Conservation (phyloP, 2,329 filamentous ascomycete genomes). For the Coniella lustricola region DNA sequence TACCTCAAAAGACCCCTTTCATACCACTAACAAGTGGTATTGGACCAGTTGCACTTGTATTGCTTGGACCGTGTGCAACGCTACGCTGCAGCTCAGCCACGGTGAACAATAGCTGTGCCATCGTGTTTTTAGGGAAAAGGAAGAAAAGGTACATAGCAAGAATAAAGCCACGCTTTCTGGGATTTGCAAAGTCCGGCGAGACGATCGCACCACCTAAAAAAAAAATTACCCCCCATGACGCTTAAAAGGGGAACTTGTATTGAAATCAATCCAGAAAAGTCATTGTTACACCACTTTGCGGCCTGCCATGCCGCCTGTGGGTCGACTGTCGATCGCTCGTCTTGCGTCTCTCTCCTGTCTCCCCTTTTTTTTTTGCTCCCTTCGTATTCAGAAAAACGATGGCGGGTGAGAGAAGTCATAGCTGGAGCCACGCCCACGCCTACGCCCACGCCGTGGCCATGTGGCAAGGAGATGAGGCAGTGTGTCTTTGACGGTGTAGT, state of each 20-base stretch:
- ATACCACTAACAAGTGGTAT: not conserved
- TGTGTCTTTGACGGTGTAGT: too few species aligned
- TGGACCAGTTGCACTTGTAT: not conserved
- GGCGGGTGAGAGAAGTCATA: not conserved
- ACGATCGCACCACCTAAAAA: too few species aligned
- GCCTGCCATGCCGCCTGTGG: not conserved
- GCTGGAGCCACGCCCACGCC: not conserved
- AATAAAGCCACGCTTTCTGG: too few species aligned
- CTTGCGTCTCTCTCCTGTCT: too few species aligned
- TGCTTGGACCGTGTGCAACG: not conserved
- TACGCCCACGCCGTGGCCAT: not conserved
- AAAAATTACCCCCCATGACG: too few species aligned
- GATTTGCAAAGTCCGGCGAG: too few species aligned
- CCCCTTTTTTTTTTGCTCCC: not conserved
- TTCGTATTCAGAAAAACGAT: not conserved
- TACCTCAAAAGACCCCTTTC: too few species aligned
- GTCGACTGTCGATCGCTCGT: not conserved
- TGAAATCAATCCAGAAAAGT: not conserved
- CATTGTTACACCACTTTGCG: constrained; percentile 1
- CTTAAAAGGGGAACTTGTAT: too few species aligned
- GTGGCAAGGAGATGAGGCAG: not conserved
- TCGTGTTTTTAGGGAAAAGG: too few species aligned
- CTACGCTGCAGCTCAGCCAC: not conserved
- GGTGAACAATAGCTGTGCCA: not conserved
- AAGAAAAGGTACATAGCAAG: not conserved